Base-by-base conservation (phyloP, 1,139 yeast species). In the Suhomyces anneliseae region DNA sequence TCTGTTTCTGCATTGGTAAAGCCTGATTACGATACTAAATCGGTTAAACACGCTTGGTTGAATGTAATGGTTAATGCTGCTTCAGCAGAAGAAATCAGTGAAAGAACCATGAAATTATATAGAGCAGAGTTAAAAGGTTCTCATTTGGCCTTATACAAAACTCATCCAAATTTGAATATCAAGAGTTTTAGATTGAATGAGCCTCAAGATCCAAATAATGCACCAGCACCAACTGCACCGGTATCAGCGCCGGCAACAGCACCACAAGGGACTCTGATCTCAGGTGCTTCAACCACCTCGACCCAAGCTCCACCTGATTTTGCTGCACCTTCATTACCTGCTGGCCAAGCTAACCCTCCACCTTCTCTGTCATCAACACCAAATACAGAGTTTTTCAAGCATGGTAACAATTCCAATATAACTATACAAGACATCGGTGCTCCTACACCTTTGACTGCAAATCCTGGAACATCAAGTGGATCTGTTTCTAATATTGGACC, bases 101-200 rank as follows among this genome's bases (percentile, higher is more conserved):
- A 71, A 39, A 69, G 66, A 24, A 61, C 67, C 35, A 60, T 77
- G 55, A 76, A 75, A 52, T 59, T 85, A 34, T 80, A 69, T 54
- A 72, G 85, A 47, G 87, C 83, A 0, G 90, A 85, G 60, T 67
- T 87, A 52, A 79, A 75, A 55, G 95, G 95, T 8, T 76, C 88
- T 0, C 74, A 74, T 44, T 62, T 87, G 46, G 73, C 74, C 51
- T 60, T 87, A 27, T 84, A 78, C 66, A 83, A 80, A 57, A 72
- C 82, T 7, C 81, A 83, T 1, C 60, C 72, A 9, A 78, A 69
- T 37, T 54, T 77, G 39, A 78, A 73, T 56, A 74, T 81, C 37
- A 79, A 73, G 56, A 67, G 68, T 50, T 81, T 84, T 58, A 48
- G 59, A 51, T 50, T 64, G 14, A 50, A 43, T 8, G 54, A 51